These are phyloP conservation scores for Saraca asoca DNA, from an alignment of 331 rosid species.

Conservation along the genomic window DNA sequence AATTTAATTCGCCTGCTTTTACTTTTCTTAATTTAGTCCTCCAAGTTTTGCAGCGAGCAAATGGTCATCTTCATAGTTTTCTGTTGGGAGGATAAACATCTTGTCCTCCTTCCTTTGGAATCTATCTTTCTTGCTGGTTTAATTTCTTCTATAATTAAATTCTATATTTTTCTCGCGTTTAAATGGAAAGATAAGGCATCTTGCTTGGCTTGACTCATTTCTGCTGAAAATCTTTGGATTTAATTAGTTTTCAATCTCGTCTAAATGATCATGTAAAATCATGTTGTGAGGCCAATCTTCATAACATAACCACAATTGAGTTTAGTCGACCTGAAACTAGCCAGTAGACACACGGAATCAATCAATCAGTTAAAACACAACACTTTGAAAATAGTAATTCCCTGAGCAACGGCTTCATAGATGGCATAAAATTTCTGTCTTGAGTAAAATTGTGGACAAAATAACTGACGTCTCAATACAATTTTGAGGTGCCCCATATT, in stretches of 20 bases:
- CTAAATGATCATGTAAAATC: not conserved
- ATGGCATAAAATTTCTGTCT: conserved; percentile 1
- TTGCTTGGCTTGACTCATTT: not conserved
- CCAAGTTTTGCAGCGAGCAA: too few species aligned
- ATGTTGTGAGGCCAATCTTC: not conserved
- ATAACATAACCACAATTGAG: not conserved
- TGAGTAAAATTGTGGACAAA: conserved; percentile 7
- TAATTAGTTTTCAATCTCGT: not conserved
- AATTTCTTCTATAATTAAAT: too few species aligned
- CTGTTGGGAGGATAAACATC: too few species aligned
- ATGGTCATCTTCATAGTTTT: too few species aligned
- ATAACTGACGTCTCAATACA: conserved; percentile 30
- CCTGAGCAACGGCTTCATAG: not conserved
- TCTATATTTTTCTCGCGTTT: too few species aligned
- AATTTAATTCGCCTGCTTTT: too few species aligned
- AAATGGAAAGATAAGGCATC: too few species aligned
- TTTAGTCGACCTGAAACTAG: not conserved
- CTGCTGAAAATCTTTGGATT: not conserved
- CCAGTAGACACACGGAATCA: not conserved
- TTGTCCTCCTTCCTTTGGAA: too few species aligned
- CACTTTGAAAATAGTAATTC: not conserved
- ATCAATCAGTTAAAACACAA: not conserved
- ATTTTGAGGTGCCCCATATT: conserved; percentile 21
- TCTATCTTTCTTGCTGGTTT: too few species aligned
- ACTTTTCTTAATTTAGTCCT: too few species aligned